Evolutionary conservation across 225 moss, liverwort and hornwort genomes (phyloP).

Genomic region (Marchantia polymorpha): DNA sequence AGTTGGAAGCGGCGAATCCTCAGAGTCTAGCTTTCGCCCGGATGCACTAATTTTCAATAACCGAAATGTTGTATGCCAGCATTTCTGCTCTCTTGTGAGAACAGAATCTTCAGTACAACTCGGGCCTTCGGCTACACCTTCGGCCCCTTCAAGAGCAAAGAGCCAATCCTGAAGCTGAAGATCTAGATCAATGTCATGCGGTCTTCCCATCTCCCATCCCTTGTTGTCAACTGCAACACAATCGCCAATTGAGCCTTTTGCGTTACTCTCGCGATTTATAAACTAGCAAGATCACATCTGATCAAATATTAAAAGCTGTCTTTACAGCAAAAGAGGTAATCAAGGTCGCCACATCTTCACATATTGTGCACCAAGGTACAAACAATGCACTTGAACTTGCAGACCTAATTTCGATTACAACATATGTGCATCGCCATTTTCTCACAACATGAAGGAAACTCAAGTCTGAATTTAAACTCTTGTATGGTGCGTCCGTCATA

Average conservation of each 20-base stretch:
- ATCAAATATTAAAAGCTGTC: background rate
- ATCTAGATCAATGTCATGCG: slow-evolving; percentile 84
- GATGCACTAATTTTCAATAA: slow-evolving; percentile 73
- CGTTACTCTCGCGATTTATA: background rate
- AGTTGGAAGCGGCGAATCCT: slow-evolving; percentile 30
- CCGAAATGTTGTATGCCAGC: slow-evolving; percentile 97
- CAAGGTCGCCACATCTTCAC: background rate
- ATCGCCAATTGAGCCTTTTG: background rate
- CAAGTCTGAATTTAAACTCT: background rate
- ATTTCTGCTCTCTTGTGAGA: slow-evolving; percentile 67
- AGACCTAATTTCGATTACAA: background rate
- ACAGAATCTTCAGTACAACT: slow-evolving; percentile 25
- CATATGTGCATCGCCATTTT: background rate
- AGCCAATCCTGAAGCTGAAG: slow-evolving; percentile 97
- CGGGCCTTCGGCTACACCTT: slow-evolving; percentile 51
- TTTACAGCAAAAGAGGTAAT: background rate
- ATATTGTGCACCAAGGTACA: background rate
- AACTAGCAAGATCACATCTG: background rate
- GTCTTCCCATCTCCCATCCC: slow-evolving; percentile 79
- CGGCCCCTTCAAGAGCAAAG: slow-evolving; percentile 87
- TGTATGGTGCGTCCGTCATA: background rate
- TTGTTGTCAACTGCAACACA: slow-evolving; percentile 43
- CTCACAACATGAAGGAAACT: background rate
- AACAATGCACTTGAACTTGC: background rate
- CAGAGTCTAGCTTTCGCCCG: slow-evolving; percentile 56